Conservation (phyloP, 169 alveolate species). For the Plasmodium coatneyi region DNA sequence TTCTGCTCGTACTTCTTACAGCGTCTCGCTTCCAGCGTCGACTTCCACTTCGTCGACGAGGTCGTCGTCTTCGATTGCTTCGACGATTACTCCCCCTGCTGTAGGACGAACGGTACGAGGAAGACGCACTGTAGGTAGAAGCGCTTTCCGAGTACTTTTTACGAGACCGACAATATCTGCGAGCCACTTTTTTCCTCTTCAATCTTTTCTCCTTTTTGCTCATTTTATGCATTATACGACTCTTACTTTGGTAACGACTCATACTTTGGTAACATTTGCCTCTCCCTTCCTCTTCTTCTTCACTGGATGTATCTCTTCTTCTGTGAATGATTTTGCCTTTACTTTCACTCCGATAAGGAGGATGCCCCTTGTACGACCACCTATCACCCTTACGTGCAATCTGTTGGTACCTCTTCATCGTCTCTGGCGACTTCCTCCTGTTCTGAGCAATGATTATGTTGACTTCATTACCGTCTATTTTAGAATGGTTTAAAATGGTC, state of each 20-base stretch:
- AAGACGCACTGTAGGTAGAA: constrained; percentile 12
- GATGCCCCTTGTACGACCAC: constrained; percentile 6
- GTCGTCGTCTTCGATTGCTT: background rate
- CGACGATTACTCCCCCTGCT: background rate
- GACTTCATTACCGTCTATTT: constrained; percentile 90
- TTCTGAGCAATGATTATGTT: constrained; percentile 92
- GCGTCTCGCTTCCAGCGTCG: background rate
- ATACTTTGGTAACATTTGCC: background rate
- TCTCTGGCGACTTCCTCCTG: constrained; percentile 91
- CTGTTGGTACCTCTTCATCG: constrained; percentile 85
- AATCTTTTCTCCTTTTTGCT: background rate
- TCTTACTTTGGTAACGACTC: no score
- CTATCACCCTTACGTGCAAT: constrained; percentile 2
- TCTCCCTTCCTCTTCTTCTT: background rate
- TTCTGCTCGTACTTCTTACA: background rate
- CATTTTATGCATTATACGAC: background rate
- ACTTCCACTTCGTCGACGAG: no score
- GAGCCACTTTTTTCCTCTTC: constrained; percentile 1
- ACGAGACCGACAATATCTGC: background rate
- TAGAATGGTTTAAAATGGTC: constrained; percentile 87
- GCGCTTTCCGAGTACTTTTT: constrained; percentile 7
- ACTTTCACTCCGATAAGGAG: background rate
- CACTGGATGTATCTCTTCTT: background rate
- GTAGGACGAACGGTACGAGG: constrained; percentile 22
- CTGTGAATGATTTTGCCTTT: background rate